A percentile compares a stretch with the other conserved stretches of the same genome.
Conservation (phyloP, 768 basidiomycete species). For the Pilatotrama ljubarskyi region DNA sequence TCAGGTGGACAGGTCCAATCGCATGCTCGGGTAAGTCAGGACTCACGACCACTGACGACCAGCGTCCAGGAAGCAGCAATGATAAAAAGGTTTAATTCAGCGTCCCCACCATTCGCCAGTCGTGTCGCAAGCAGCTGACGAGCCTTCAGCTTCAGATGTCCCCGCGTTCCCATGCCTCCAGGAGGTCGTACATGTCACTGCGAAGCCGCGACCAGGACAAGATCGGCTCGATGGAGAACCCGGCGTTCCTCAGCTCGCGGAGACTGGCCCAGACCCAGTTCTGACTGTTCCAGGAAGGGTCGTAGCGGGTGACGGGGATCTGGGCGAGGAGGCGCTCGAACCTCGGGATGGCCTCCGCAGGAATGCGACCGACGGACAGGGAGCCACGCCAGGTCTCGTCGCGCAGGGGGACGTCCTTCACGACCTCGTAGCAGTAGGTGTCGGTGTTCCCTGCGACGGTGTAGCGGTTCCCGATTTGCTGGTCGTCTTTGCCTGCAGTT, state of each 20-base stretch:
- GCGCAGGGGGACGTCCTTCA: slow-evolving; percentile 11
- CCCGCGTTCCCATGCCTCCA: slow-evolving; percentile 24
- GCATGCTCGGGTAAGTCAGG: no score
- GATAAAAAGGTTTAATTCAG: no score
- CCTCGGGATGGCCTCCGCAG: slow-evolving; percentile 7
- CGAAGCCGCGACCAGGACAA: slow-evolving; percentile 14
- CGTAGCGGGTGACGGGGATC: slow-evolving; percentile 19
- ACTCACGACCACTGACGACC: no score
- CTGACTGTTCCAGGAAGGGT: slow-evolving; percentile 23
- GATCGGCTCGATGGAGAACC: slow-evolving; percentile 7
- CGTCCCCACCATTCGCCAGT: neutral
- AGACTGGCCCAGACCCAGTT: slow-evolving; percentile 23
- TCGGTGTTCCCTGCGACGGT: slow-evolving; percentile 21
- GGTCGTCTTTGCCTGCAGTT: slow-evolving; percentile 15
- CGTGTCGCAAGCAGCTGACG: neutral
- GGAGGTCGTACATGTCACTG: slow-evolving; percentile 12
- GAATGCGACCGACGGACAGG: slow-evolving; percentile 19
- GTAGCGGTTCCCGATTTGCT: slow-evolving; percentile 15
- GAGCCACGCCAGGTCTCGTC: slow-evolving; percentile 19
- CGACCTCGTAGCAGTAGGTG: slow-evolving; percentile 20
- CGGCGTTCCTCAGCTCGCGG: slow-evolving; percentile 15
- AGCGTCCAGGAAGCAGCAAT: no score
- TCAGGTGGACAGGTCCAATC: no score
- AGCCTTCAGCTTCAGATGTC: slow-evolving; percentile 19
- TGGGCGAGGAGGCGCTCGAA: slow-evolving; percentile 20